A percentile compares a stretch with the other conserved stretches of the same genome.
These are phyloP conservation scores for Cephaloascus fragrans DNA, from an alignment of 805 yeast genomes.

Conservation along the genomic window DNA sequence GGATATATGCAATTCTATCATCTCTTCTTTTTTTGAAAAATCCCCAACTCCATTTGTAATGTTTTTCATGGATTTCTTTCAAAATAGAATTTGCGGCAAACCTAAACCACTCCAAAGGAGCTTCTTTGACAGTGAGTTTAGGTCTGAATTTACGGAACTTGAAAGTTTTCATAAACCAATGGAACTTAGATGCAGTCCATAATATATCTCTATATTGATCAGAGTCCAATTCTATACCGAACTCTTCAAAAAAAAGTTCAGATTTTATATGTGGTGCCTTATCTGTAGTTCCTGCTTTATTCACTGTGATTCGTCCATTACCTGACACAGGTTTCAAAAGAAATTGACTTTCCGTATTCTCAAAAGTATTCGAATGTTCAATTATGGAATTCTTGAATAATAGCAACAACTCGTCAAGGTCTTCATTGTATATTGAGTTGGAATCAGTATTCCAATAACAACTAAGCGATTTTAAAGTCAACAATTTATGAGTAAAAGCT, in stretches of 20 bases:
- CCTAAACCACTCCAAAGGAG: constrained; percentile 73
- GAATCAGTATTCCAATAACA: constrained; percentile 78
- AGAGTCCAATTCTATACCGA: constrained; percentile 79
- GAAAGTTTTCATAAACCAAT: constrained; percentile 67
- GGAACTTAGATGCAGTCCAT: constrained; percentile 73
- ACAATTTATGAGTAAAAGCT: constrained; percentile 60
- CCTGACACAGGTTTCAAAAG: constrained; percentile 86
- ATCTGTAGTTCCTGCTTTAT: constrained; percentile 69
- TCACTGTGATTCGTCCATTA: constrained; percentile 68
- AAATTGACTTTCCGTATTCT: constrained; percentile 33
- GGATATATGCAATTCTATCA: constrained; percentile 57
- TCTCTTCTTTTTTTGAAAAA: constrained; percentile 62
- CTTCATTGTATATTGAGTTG: constrained; percentile 33
- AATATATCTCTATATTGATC: constrained; percentile 76
- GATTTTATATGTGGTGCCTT: constrained; percentile 59
- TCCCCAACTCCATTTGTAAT: constrained; percentile 86
- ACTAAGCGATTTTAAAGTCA: constrained; percentile 66
- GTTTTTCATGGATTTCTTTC: constrained; percentile 72
- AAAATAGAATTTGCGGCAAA: constrained; percentile 73
- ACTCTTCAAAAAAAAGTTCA: constrained; percentile 76
- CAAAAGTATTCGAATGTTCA: constrained; percentile 12
- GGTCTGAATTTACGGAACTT: constrained; percentile 72
- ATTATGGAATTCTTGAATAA: constrained; percentile 37
- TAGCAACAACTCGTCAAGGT: constrained; percentile 37
- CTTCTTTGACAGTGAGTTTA: constrained; percentile 34